These are phyloP conservation scores for Hibiscus tridactylites DNA, from an alignment of 345 rosid species.

Conservation along the genomic window DNA sequence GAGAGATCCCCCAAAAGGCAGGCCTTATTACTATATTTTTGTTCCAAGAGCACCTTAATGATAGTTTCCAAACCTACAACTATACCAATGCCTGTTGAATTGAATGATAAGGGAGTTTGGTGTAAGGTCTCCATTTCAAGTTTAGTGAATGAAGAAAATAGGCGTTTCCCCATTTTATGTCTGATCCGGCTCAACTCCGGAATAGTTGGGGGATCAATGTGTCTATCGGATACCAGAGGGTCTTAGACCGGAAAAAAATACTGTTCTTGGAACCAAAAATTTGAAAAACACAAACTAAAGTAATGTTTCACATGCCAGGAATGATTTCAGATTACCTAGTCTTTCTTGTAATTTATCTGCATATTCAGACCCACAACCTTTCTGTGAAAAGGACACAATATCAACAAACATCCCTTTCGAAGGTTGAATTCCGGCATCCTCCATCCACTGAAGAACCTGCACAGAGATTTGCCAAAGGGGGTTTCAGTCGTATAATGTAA, in stretches of 20 bases:
- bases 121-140: too few relatives aligned
- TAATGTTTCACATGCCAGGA: not conserved
- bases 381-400: constrained; percentile 56
- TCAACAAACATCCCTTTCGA: constrained; percentile 60
- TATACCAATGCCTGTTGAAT: too few relatives aligned
- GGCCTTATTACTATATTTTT: too few relatives aligned
- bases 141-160: too few relatives aligned
- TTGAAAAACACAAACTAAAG: not conserved
- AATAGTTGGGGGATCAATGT: too few relatives aligned
- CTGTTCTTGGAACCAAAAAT: too few relatives aligned
- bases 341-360: constrained; percentile 43
- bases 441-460: constrained; percentile 88
- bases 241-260: too few relatives aligned
- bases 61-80: not conserved
- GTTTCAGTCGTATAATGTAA: not conserved
- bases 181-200: too few relatives aligned
- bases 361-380: constrained; percentile 53
- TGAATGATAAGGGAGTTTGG: too few relatives aligned
- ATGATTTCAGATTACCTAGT: constrained; percentile 42
- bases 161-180: too few relatives aligned
- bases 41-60: not conserved
- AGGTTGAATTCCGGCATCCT: constrained; percentile 58
- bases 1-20: too few relatives aligned
- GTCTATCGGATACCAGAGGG: too few relatives aligned
- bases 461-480: not conserved